Base-by-base conservation (phyloP, 2,329 filamentous ascomycete species). In the Penicillium sp. region DNA sequence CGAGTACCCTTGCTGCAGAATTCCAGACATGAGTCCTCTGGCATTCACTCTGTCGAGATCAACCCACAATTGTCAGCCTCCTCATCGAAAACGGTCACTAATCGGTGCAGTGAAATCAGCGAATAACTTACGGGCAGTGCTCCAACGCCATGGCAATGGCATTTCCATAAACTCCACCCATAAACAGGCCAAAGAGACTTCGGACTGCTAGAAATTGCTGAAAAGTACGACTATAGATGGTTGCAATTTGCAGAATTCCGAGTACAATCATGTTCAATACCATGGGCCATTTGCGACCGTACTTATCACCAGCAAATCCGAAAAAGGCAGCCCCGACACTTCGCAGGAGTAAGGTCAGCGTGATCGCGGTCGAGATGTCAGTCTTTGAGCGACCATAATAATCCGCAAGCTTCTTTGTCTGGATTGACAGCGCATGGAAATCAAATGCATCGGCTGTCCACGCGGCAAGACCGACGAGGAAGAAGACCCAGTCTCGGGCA, bases 361-460 rank as follows among this genome's bases (percentile, higher is more conserved):
- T 65, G n/a, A 65, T 65, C 9, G 62, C 25, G 83, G 84, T 86
- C 2, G 83, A 82, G 57, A 91, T 84, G 46, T 84, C 76, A 0
- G 86, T 87, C 55, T 82, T 83, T 52, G 80, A 80, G 43, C 72
- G 73, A 13, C 73, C 56, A 58, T 81, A 84, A 56, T 80, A 80
- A 3, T 74, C 67, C 4, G 79, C 78, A 25, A 90, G 73, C 69
- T 89, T 88, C 56, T 78, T 78, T 3, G 86, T 87, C 66, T 90
- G 86, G 54, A 91, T 87, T 4, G 83, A 86, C 7, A 91, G 76
- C 26, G 87, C 85, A 68, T 90, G 86, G 64, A 90, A 91, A 67
- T 90, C 87, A 65, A 90, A 91, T 3, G 87, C 86, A 65, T 91
- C 88, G 48, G 86, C 86, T 1, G 81, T 86, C 88, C 88, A 91